Evolutionary conservation across 1,139 yeast species (phyloP).

Genomic region (Pichia terricola): DNA sequence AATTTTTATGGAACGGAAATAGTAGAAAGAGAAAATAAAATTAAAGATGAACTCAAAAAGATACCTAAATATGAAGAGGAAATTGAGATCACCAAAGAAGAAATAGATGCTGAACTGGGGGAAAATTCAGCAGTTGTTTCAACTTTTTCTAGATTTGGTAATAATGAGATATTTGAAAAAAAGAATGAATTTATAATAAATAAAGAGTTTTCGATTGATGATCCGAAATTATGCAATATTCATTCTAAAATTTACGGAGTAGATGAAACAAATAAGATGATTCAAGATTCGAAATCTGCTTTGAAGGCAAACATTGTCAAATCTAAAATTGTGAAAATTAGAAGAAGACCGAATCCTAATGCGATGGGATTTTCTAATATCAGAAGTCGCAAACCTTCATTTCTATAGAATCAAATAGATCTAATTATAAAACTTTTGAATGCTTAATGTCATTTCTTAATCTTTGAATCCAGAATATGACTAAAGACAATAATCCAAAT

Average conservation of each 20-base stretch:
- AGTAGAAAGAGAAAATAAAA: neutral
- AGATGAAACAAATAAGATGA: conserved; percentile 17
- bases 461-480: conserved; percentile 35
- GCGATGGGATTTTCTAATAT: conserved; percentile 35
- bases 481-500: conserved; percentile 11
- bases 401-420: conserved; percentile 14
- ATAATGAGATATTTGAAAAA: conserved; percentile 3
- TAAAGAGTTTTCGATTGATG: conserved; percentile 19
- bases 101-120: neutral
- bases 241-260: conserved; percentile 18
- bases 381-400: conserved; percentile 33
- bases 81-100: conserved; percentile 3
- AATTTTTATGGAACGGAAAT: neutral
- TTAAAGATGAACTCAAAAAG: neutral
- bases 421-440: conserved; percentile 37
- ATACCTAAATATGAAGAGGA: conserved; percentile 2
- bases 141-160: conserved; percentile 1
- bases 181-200: conserved; percentile 21
- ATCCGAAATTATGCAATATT: conserved; percentile 15
- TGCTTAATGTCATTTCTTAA: conserved; percentile 48
- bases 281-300: conserved; percentile 10
- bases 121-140: too few species aligned
- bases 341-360: conserved; percentile 37
- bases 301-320: conserved; percentile 9
- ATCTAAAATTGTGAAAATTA: conserved; percentile 24